Percentiles rank a stretch among this genome's conserved stretches.
These are phyloP conservation scores for Pichia cabralensis DNA, from an alignment of 805 yeast genomes.

Conservation along the genomic window DNA sequence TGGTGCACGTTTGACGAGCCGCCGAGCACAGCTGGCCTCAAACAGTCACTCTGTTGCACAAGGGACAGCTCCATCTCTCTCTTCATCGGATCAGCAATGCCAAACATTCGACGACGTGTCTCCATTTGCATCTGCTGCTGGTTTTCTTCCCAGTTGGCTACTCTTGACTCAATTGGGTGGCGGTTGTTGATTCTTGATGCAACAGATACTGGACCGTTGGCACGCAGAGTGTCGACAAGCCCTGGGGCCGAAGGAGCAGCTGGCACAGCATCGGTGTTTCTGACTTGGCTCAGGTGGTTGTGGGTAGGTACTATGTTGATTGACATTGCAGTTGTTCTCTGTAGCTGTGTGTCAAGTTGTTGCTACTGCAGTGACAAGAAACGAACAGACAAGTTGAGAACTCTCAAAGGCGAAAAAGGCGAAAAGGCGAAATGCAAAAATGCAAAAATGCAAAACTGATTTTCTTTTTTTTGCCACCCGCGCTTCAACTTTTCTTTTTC, in stretches of 20 bases:
- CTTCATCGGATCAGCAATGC: constrained; percentile 89
- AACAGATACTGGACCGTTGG: constrained; percentile 51
- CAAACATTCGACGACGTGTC: constrained; percentile 72
- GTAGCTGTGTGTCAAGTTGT: too few species aligned
- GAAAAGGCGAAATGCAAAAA: too few species aligned
- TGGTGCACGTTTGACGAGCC: constrained; percentile 38
- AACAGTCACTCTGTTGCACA: constrained; percentile 58
- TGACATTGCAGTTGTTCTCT: constrained; percentile 21
- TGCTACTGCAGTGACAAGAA: too few species aligned
- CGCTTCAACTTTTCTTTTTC: too few species aligned
- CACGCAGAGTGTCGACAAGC: constrained; percentile 58
- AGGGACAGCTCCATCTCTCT: constrained; percentile 82
- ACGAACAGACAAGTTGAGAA: background rate
- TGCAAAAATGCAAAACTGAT: too few species aligned
- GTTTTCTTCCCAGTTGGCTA: constrained; percentile 71
- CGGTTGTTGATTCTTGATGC: constrained; percentile 59
- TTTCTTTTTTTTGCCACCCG: too few species aligned
- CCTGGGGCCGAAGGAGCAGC: constrained; percentile 61
- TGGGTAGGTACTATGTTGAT: constrained; percentile 52
- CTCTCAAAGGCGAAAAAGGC: too few species aligned
- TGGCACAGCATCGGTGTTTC: constrained; percentile 41
- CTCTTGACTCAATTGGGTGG: constrained; percentile 79
- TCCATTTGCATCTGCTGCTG: constrained; percentile 65
- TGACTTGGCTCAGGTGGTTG: constrained; percentile 34
- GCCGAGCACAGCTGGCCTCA: constrained; percentile 55